These are phyloP conservation scores for Hanseniaspora meyeri DNA, from an alignment of 805 yeast genomes.

Conservation along the genomic window DNA sequence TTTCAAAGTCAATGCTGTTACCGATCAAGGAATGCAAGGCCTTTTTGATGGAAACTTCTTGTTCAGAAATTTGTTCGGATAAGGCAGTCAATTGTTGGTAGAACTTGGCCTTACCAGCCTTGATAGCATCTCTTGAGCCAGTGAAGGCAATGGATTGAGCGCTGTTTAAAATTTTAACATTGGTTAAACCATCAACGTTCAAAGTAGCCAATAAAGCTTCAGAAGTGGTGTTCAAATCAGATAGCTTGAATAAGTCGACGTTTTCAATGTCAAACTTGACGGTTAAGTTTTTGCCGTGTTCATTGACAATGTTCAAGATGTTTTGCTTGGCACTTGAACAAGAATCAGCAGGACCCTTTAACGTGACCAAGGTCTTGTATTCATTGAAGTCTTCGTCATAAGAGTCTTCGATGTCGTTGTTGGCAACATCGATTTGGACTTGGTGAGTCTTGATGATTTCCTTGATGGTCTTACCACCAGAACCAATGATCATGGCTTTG, in stretches of 20 bases:
- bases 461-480: slow-evolving; percentile 69
- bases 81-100: slow-evolving; percentile 35
- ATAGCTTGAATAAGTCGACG: slow-evolving; percentile 25
- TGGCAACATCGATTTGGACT: slow-evolving; percentile 51
- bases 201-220: slow-evolving; percentile 26
- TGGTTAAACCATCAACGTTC: slow-evolving; percentile 14
- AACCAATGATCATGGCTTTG: slow-evolving; percentile 72
- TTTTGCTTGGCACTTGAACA: slow-evolving; percentile 58
- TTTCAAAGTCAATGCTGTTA: slow-evolving; percentile 32
- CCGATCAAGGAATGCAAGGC: slow-evolving; percentile 54
- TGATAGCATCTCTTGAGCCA: slow-evolving; percentile 61
- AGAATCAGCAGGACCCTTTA: slow-evolving; percentile 80
- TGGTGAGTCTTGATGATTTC: slow-evolving; percentile 61
- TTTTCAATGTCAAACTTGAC: slow-evolving; percentile 34
- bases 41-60: slow-evolving; percentile 53
- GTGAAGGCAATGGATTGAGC: slow-evolving; percentile 39
- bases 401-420: slow-evolving; percentile 25
- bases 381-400: slow-evolving; percentile 49
- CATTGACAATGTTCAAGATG: slow-evolving; percentile 61
- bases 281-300: slow-evolving; percentile 50
- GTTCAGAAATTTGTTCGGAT: slow-evolving; percentile 36
- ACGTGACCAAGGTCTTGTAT: slow-evolving; percentile 44
- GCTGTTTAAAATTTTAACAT: slow-evolving; percentile 18
- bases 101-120: slow-evolving; percentile 42
- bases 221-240: slow-evolving; percentile 22